Evolutionary conservation across 257 asterid genomes (phyloP), one percentile per base, ranked within the genome.

Genomic region (Solanum gracilifrons): DNA sequence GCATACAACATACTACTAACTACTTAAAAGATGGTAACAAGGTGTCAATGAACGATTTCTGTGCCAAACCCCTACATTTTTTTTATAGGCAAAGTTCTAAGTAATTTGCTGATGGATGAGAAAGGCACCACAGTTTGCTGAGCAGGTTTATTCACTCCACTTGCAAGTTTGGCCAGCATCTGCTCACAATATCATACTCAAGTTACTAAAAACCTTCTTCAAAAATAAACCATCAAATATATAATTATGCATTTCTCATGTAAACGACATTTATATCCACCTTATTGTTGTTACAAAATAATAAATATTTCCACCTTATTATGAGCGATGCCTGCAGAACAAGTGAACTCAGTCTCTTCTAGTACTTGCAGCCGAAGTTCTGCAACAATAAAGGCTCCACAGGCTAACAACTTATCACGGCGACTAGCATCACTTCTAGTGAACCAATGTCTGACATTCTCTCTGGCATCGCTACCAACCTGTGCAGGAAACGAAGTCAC

Each of bases 131-230:
- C 87, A 51, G 99, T 97, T 89, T 97, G 99, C 89, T 95, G 98
- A 88, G 98, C 98, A 88, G 99, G 99, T 91, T 97, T 97, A 86
- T 97, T 93, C 99, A 97, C 94, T 64, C 99, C 99, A 93, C 99
- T 95, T 15, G 95, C 95, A 88, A 97, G 91, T 89, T 97, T 97
- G 74, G 99, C 99, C 90, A 97, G 95, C 98, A 97, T 97, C 98
- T 97, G 95, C 74, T 86, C 83, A 88, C 88, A 90, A 69, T 87
- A 66, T 86, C 35, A 77, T 71, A 82, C 69, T 35, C 89, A 89
- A 88, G 86, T 25, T 55, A 41, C 33, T 68, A 84, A 62, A 74
- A 21, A 46, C 79, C 37, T 68, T 80, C 60, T 68, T 39, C 23
- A 51, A 46, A 46, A 68, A 82, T 39, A 86, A 12, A 76, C 74